Evolutionary conservation across 257 asterid genomes (phyloP), one percentile per base, ranked within the genome.

Genomic region (Solanum corneliomulleri): DNA sequence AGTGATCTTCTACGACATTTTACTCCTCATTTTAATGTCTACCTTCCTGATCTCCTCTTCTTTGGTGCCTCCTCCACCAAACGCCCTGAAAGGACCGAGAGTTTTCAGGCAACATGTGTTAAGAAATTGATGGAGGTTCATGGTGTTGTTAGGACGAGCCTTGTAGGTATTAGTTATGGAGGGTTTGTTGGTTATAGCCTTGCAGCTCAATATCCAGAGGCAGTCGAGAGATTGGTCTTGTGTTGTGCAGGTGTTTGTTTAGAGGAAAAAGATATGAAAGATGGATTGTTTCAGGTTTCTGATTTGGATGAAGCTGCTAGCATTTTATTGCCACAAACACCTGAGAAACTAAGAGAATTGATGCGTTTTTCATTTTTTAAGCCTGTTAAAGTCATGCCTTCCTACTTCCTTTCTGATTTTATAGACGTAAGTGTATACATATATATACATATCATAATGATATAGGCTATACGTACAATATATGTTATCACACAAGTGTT

Each of bases 81-180:
- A 41, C 89, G 95, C 68, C 92, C 94, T 6, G 99, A 94, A 86
- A 89, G 99, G 72, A 88, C 93, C 7, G 99, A 96, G 97, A 86
- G 18, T 18, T 96, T 94, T 86, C 99, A 95, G 93, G 99, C 98
- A 31, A 90, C 82, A 85, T 95, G 98, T 87, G 92, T 96, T 29
- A 95, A 91, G 95, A 89, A 90, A 45, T 86, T 95, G 87, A 94
- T 95, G 99, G 92, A 89, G 90, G 88, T 90, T 37, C 92, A 88
- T 52, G 94, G 94, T 9, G 96, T 96, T 9, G 47, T 74, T 6
- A 89, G 82, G 84, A 89, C 92, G 90, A 93, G 95, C 88, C 8
- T 95, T 66, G 98, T 96, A 69, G 99, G 99, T 82, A 93, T 96
- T 41, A 96, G 99, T 83, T 96, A 96, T 86, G 98, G 99, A 4